Evolutionary conservation across 345 rosid genomes (phyloP).

Genomic region (Eucalyptus brandiana): DNA sequence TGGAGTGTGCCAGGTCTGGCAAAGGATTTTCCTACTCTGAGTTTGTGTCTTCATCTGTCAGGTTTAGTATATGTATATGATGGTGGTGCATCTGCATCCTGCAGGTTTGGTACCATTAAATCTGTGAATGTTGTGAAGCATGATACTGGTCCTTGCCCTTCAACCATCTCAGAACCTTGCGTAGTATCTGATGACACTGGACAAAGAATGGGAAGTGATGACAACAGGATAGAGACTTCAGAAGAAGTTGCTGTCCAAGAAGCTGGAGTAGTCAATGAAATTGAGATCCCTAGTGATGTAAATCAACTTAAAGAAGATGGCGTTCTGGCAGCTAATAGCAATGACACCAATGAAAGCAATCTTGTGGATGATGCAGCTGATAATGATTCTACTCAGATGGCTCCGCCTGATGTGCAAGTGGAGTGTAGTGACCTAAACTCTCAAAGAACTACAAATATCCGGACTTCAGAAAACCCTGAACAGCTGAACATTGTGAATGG

Average conservation of each 20-base stretch:
- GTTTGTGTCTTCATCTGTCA: background rate
- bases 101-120: slow-evolving; percentile 88
- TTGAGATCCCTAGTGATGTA: background rate
- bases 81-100: slow-evolving; percentile 1
- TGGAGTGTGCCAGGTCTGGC: slow-evolving; percentile 77
- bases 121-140: slow-evolving; percentile 54
- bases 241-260: background rate
- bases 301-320: background rate
- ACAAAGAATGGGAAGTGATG: background rate
- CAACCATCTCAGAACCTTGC: background rate
- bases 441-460: background rate
- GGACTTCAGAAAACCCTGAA: background rate
- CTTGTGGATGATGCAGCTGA: slow-evolving; percentile 3
- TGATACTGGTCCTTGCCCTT: background rate
- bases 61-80: background rate
- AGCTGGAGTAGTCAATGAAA: background rate
- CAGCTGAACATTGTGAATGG: slow-evolving; percentile 2
- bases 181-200: background rate
- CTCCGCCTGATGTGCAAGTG: background rate
- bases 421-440: background rate
- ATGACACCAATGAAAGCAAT: slow-evolving; percentile 2
- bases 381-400: slow-evolving; percentile 6
- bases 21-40: slow-evolving; percentile 6
- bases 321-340: background rate
- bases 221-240: background rate